Evolutionary conservation across 2,329 filamentous ascomycete genomes (phyloP).

Genomic region (Penicillium brasilianum): DNA sequence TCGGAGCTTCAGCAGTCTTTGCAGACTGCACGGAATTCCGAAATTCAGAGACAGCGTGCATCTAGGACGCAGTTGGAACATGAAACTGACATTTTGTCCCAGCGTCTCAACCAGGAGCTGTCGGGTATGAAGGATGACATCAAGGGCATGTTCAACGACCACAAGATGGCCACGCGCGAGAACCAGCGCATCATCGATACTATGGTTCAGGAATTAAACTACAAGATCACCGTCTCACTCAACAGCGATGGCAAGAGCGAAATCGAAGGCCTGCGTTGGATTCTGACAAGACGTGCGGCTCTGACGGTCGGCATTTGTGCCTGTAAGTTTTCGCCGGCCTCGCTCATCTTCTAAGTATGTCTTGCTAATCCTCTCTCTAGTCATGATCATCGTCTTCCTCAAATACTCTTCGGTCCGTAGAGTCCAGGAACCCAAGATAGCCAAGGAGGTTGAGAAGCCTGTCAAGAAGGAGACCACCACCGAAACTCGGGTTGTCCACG

Average conservation of each 20-base stretch:
- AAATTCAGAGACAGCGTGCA: slow-evolving; percentile 80
- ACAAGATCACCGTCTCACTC: slow-evolving; percentile 89
- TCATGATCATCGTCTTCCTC: slow-evolving; percentile 55
- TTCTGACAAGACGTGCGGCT: slow-evolving; percentile 70
- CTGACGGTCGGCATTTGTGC: slow-evolving; percentile 61
- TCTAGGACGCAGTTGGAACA: slow-evolving; percentile 87
- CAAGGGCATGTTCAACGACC: slow-evolving; percentile 95
- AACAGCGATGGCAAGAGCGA: slow-evolving; percentile 91
- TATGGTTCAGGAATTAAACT: slow-evolving; percentile 91
- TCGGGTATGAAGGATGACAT: slow-evolving; percentile 83
- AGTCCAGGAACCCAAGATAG: slow-evolving; percentile 41
- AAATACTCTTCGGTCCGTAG: slow-evolving; percentile 51
- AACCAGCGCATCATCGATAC: slow-evolving; percentile 86
- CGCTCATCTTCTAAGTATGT: background rate
- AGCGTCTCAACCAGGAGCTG: slow-evolving; percentile 83
- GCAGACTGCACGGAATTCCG: slow-evolving; percentile 73
- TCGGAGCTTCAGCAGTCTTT: slow-evolving; percentile 90
- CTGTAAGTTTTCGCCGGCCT: slow-evolving; percentile 42
- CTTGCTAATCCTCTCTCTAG: slow-evolving; percentile 34
- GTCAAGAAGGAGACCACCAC: slow-evolving; percentile 36
- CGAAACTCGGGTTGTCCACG: slow-evolving; percentile 31
- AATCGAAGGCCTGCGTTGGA: slow-evolving; percentile 89
- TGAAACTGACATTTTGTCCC: slow-evolving; percentile 89
- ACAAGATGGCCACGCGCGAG: slow-evolving; percentile 87
- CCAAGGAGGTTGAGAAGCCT: slow-evolving; percentile 39